Conservation (phyloP, 352 stramenopile species). For the Aphanomyces stellatus region DNA sequence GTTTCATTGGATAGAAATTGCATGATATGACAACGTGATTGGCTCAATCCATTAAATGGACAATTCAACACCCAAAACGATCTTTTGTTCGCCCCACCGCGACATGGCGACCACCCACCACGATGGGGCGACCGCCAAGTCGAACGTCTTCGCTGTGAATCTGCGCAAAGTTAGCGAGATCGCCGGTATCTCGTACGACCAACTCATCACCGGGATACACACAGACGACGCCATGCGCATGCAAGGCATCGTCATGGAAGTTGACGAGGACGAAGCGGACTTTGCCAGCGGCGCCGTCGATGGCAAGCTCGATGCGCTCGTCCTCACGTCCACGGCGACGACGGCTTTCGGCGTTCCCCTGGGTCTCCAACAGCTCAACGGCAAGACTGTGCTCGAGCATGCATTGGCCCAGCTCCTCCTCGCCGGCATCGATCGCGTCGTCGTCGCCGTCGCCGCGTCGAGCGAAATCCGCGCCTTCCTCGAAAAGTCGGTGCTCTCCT, state of each 20-base stretch:
- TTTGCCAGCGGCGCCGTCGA: not conserved
- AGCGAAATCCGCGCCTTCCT: constrained; percentile 53
- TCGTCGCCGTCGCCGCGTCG: constrained; percentile 60
- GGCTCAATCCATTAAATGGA: not conserved
- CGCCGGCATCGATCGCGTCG: constrained; percentile 62
- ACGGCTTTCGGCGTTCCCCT: constrained; percentile 7
- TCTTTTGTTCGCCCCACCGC: not conserved
- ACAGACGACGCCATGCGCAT: not conserved
- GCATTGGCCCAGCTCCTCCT: constrained; percentile 72
- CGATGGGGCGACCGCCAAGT: not conserved
- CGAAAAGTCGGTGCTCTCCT: constrained; percentile 55
- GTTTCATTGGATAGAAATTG: not conserved
- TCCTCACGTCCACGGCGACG: constrained; percentile 10
- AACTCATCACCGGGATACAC: constrained; percentile 10
- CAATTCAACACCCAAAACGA: not conserved
- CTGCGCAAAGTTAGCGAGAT: constrained; percentile 1
- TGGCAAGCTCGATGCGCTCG: not conserved
- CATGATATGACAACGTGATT: not conserved
- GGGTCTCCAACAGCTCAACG: constrained; percentile 31
- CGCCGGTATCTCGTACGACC: constrained; percentile 15
- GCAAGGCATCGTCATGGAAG: constrained; percentile 6
- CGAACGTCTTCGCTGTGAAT: constrained; percentile 6
- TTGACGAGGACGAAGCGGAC: not conserved
- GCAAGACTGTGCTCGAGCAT: constrained; percentile 67
- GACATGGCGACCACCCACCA: not conserved